phyloP scores from a whole-genome alignment of 2,329 filamentous ascomycete species.

The Aureobasidium namibiae region DNA sequence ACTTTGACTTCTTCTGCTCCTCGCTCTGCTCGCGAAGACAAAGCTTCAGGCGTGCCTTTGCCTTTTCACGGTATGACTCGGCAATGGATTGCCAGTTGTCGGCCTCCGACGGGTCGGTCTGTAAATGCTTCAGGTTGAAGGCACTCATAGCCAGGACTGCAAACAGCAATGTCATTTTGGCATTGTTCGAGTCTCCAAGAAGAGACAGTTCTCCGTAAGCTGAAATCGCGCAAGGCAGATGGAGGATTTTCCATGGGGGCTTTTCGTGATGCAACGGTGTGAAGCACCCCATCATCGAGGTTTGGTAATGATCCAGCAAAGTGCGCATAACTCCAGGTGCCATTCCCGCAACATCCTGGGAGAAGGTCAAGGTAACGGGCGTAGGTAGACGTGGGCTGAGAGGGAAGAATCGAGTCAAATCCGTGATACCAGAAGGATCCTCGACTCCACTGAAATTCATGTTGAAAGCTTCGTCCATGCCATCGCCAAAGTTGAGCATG shows the following conservation, averaged over 20 bases:
- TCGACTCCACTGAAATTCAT: neutral
- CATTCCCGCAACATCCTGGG: slow-evolving; percentile 5
- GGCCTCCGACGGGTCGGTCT: neutral
- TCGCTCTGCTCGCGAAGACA: slow-evolving; percentile 6
- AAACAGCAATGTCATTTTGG: slow-evolving; percentile 5
- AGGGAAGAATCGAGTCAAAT: slow-evolving; percentile 1
- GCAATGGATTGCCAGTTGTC: slow-evolving; percentile 3
- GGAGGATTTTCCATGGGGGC: slow-evolving; percentile 7
- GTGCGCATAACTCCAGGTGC: neutral
- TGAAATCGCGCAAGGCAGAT: slow-evolving; percentile 4
- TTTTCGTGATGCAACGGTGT: slow-evolving; percentile 6
- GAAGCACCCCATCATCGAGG: neutral
- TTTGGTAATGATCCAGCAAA: slow-evolving; percentile 4
- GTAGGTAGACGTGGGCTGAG: slow-evolving; percentile 3
- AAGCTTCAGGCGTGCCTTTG: slow-evolving; percentile 5
- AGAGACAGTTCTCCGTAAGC: slow-evolving; percentile 8
- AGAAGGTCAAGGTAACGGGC: slow-evolving; percentile 1
- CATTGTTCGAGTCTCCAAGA: slow-evolving; percentile 6
- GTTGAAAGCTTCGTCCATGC: slow-evolving; percentile 3
- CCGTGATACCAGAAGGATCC: neutral
- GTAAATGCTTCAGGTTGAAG: slow-evolving; percentile 2
- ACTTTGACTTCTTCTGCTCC: slow-evolving; percentile 5
- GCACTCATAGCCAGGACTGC: slow-evolving; percentile 10
- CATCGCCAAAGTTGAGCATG: neutral
- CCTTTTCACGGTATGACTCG: neutral